Percentiles rank a stretch among this genome's conserved stretches.
phyloP scores from a whole-genome alignment of 2,329 filamentous ascomycete species.

The Ophiostoma tasmaniense region DNA sequence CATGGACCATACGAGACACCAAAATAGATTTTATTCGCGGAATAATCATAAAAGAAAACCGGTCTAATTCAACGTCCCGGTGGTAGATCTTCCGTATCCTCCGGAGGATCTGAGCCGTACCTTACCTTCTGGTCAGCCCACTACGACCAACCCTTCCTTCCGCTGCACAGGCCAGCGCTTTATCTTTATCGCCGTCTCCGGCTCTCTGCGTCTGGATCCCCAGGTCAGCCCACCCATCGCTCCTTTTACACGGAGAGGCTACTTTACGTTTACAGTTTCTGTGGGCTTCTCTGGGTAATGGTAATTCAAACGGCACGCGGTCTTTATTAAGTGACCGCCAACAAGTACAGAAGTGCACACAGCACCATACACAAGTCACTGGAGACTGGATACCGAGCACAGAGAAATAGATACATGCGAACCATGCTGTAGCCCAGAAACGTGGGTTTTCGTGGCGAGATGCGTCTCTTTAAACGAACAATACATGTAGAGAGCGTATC shows the following conservation, averaged over 20 bases:
- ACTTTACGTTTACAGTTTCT: neutral
- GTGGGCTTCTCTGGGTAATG: neutral
- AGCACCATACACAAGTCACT: neutral
- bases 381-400: neutral
- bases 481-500: neutral
- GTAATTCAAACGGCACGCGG: slow-evolving; percentile 4
- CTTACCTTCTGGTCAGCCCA: neutral
- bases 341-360: neutral
- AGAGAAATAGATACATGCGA: neutral
- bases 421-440: neutral
- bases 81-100: neutral
- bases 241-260: too few species aligned
- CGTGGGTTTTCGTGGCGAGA: slow-evolving; percentile 4
- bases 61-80: neutral
- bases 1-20: neutral
- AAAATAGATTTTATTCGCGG: neutral
- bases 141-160: neutral
- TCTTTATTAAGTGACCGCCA: neutral
- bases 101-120: neutral
- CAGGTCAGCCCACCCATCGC: neutral
- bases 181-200: neutral
- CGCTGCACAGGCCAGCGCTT: neutral
- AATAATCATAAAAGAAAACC: neutral
- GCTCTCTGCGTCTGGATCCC: neutral
- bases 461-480: slow-evolving; percentile 2